phyloP scores from a whole-genome alignment of 495 filamentous ascomycete genomes.

The Penicillium cataractarum region DNA sequence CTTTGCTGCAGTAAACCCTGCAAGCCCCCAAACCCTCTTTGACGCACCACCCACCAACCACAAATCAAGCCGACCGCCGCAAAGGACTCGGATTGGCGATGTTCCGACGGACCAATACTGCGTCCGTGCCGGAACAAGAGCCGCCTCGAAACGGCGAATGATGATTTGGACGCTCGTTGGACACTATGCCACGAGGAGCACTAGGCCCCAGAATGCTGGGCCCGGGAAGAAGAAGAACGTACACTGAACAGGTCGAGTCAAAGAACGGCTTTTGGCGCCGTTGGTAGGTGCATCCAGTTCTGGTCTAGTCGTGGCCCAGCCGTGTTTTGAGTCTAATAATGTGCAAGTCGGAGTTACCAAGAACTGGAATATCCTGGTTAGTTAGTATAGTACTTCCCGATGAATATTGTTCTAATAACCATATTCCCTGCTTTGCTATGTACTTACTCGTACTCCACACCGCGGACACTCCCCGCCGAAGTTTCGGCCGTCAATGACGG shows the following conservation, averaged over 20 bases:
- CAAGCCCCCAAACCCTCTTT: background rate
- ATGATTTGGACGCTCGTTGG: background rate
- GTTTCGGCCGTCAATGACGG: slow-evolving; percentile 4
- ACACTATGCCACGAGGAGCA: background rate
- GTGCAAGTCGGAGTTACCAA: background rate
- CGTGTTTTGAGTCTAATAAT: too few species aligned
- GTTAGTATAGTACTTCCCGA: too few species aligned
- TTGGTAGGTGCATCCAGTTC: background rate
- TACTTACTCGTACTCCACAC: background rate
- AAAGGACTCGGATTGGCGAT: background rate
- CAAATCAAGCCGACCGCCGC: background rate
- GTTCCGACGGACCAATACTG: background rate
- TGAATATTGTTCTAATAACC: too few species aligned
- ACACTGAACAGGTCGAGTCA: background rate
- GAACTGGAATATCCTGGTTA: background rate
- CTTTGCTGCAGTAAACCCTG: background rate
- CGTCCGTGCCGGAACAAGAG: slow-evolving; percentile 14
- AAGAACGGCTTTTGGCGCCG: slow-evolving; percentile 2
- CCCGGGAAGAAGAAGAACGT: slow-evolving; percentile 1
- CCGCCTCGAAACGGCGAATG: slow-evolving; percentile 8
- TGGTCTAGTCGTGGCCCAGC: background rate
- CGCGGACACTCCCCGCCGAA: slow-evolving; percentile 4
- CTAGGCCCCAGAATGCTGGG: slow-evolving; percentile 7
- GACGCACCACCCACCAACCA: background rate
- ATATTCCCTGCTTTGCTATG: background rate